phyloP scores from a whole-genome alignment of 2,329 filamentous ascomycete species.

The Ceratocystis cacaofunesta region DNA sequence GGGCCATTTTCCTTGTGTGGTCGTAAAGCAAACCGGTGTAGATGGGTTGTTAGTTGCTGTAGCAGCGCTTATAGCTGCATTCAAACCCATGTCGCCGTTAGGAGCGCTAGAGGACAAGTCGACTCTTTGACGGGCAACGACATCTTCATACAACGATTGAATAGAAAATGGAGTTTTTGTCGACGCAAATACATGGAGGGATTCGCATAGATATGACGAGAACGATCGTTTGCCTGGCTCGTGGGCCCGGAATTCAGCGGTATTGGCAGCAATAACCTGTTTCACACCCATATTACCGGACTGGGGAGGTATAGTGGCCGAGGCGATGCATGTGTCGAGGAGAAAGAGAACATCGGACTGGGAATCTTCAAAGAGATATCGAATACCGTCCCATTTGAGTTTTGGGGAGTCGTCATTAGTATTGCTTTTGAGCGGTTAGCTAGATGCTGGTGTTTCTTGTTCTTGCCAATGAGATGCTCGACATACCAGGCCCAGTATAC shows the following conservation, averaged over 20 bases:
- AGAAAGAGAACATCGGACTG: conserved; percentile 48
- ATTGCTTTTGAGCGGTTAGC: conserved; percentile 31
- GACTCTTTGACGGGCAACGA: conserved; percentile 31
- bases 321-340: conserved; percentile 45
- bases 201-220: conserved; percentile 41
- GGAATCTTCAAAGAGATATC: conserved; percentile 46
- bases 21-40: conserved; percentile 38
- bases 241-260: conserved; percentile 30
- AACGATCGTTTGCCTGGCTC: conserved; percentile 37
- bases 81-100: conserved; percentile 27
- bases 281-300: conserved; percentile 40
- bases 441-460: conserved; percentile 24
- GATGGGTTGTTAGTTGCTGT: neutral
- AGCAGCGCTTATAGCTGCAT: conserved; percentile 22
- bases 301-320: conserved; percentile 29
- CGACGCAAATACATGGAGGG: conserved; percentile 38
- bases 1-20: conserved; percentile 40
- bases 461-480: neutral
- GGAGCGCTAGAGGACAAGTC: conserved; percentile 30
- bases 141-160: conserved; percentile 42
- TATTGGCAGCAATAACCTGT: conserved; percentile 47
- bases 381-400: conserved; percentile 49
- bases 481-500: conserved; percentile 53
- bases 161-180: conserved; percentile 36
- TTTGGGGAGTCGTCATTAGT: conserved; percentile 41